phyloP scores from a whole-genome alignment of 768 basidiomycete species.

The Collybia sp. region DNA sequence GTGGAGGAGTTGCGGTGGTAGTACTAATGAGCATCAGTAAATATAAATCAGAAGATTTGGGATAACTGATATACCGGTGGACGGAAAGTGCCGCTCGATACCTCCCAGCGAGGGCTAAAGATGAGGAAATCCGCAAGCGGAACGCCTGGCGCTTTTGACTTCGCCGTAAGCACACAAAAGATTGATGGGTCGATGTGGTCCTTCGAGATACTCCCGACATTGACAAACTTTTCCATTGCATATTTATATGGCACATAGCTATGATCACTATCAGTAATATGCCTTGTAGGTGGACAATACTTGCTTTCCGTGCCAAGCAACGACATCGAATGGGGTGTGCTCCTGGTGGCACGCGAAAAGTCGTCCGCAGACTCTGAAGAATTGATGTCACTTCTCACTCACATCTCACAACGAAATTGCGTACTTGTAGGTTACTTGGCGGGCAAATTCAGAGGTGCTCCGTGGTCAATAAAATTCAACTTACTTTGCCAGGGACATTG shows the following conservation, averaged over 20 bases:
- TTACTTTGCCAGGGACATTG: conserved; percentile 54
- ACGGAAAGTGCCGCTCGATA: conserved; percentile 52
- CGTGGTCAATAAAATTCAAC: conserved; percentile 11
- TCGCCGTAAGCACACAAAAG: conserved; percentile 65
- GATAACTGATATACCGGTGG: conserved; percentile 40
- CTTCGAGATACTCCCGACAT: conserved; percentile 59
- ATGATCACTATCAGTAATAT: not conserved
- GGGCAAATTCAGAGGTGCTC: too few relatives aligned
- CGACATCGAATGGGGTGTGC: conserved; percentile 70
- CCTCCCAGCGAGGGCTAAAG: conserved; percentile 63
- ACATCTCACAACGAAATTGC: conserved; percentile 1
- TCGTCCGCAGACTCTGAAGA: conserved; percentile 45
- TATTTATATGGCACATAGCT: conserved; percentile 70
- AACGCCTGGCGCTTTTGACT: conserved; percentile 52
- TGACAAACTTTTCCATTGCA: conserved; percentile 56
- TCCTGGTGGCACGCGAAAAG: conserved; percentile 50
- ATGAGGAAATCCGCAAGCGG: conserved; percentile 63
- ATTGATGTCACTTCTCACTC: not conserved
- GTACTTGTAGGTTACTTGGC: conserved; percentile 45
- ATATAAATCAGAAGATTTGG: not conserved
- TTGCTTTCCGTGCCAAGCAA: conserved; percentile 68
- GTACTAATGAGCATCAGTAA: conserved; percentile 30
- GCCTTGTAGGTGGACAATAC: conserved; percentile 8
- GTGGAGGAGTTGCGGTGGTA: conserved; percentile 60
- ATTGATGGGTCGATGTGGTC: conserved; percentile 71